Percentiles rank a stretch among this genome's conserved stretches.
Conservation (phyloP, 2,329 filamentous ascomycete species). For the Venturia effusa region DNA sequence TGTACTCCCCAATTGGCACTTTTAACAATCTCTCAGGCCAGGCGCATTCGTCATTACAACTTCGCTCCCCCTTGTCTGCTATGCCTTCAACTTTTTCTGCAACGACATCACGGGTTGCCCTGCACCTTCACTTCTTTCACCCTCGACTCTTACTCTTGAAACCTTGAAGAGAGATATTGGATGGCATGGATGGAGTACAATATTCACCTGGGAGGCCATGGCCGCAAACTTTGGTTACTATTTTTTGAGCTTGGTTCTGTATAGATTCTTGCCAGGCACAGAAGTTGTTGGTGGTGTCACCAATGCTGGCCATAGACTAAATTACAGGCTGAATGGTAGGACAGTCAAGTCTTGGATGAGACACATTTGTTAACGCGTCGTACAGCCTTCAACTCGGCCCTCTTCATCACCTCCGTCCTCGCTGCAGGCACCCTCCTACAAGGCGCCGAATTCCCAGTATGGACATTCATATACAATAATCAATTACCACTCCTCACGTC, state of each 20-base stretch:
- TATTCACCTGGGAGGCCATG: slow-evolving; percentile 59
- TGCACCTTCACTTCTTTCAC: slow-evolving; percentile 66
- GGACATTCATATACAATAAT: slow-evolving; percentile 89
- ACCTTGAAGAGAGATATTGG: slow-evolving; percentile 69
- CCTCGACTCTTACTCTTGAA: slow-evolving; percentile 58
- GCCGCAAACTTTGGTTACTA: slow-evolving; percentile 71
- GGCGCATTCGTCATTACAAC: slow-evolving; percentile 71
- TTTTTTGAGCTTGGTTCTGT: slow-evolving; percentile 60
- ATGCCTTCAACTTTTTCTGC: slow-evolving; percentile 72
- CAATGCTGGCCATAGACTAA: slow-evolving; percentile 59
- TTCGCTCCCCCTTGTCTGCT: slow-evolving; percentile 67
- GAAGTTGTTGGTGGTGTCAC: slow-evolving; percentile 62
- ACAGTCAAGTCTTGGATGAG: neutral
- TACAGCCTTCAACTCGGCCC: slow-evolving; percentile 62
- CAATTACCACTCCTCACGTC: slow-evolving; percentile 76
- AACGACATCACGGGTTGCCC: slow-evolving; percentile 91
- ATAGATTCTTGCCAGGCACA: slow-evolving; percentile 64
- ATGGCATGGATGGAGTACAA: slow-evolving; percentile 66
- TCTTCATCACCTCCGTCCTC: slow-evolving; percentile 60
- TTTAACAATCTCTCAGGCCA: slow-evolving; percentile 38
- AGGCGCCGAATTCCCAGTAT: slow-evolving; percentile 74
- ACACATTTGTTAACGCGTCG: slow-evolving; percentile 10
- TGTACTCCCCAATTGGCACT: neutral
- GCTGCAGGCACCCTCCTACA: slow-evolving; percentile 64
- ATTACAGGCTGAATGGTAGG: slow-evolving; percentile 61